phyloP scores from a whole-genome alignment of 352 stramenopile genomes.

The Globisporangium cystogenes region DNA sequence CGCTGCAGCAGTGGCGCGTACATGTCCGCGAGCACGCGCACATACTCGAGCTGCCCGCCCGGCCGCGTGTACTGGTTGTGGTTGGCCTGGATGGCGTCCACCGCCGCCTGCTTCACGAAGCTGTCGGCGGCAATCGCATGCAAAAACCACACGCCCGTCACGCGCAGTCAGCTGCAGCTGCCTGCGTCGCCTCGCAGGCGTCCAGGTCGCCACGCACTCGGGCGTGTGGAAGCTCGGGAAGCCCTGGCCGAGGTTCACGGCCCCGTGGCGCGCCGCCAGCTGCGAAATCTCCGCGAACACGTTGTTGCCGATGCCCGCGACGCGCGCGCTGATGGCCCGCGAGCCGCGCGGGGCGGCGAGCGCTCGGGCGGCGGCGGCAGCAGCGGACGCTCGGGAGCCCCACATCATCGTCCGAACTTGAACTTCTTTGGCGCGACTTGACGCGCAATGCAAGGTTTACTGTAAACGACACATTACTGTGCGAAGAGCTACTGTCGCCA shows the following conservation, averaged over 20 bases:
- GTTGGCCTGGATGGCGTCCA: constrained; percentile 70
- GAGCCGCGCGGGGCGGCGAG: background rate
- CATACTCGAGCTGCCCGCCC: constrained; percentile 74
- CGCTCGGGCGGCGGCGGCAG: background rate
- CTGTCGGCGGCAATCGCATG: constrained; percentile 11
- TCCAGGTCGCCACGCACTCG: constrained; percentile 19
- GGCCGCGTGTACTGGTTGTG: constrained; percentile 90
- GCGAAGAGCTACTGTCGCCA: no score
- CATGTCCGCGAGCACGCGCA: constrained; percentile 71
- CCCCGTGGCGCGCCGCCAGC: constrained; percentile 67
- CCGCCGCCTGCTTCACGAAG: constrained; percentile 87
- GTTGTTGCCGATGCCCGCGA: constrained; percentile 62
- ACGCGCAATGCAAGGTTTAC: no score
- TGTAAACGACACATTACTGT: no score
- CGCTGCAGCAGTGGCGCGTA: constrained; percentile 70
- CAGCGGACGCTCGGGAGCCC: background rate
- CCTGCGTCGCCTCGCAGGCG: background rate
- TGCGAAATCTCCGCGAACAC: constrained; percentile 88
- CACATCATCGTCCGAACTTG: background rate
- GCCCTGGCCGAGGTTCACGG: constrained; percentile 95
- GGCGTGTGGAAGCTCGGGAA: constrained; percentile 95
- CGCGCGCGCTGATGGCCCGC: constrained; percentile 53
- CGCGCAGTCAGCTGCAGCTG: background rate
- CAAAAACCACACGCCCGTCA: no score
- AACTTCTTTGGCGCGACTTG: no score